These are phyloP conservation scores for Phlyctochytrium bullatum DNA, from an alignment of 192 early-diverging fungal genomes.

Conservation along the genomic window DNA sequence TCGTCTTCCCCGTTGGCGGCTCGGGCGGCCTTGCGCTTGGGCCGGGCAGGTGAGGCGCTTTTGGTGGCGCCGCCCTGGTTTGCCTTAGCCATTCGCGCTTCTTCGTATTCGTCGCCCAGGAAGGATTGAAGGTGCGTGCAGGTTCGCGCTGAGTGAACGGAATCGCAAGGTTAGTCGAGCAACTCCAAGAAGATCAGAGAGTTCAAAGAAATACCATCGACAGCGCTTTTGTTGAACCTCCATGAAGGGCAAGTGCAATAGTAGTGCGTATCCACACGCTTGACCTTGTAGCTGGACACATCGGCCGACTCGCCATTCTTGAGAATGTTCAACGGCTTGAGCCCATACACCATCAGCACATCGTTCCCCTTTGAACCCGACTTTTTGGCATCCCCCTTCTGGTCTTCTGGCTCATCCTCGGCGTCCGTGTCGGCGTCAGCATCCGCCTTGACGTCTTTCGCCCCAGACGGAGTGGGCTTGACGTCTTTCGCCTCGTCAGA, in stretches of 20 bases:
- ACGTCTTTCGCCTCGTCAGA: not conserved
- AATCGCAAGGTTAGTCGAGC: not conserved
- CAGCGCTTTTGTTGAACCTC: constrained; percentile 35
- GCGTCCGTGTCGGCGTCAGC: constrained; percentile 29
- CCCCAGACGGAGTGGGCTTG: not conserved
- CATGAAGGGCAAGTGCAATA: constrained; percentile 45
- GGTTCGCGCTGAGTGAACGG: constrained; percentile 28
- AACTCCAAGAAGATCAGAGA: not conserved
- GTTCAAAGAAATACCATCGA: constrained; percentile 37
- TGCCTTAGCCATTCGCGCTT: constrained; percentile 30
- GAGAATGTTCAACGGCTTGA: constrained; percentile 27
- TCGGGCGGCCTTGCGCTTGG: constrained; percentile 7
- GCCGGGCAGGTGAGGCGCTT: not conserved
- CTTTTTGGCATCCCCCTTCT: constrained; percentile 2
- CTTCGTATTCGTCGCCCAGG: constrained; percentile 44
- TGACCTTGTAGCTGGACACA: constrained; percentile 32
- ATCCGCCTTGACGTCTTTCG: constrained; percentile 10
- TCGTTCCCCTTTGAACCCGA: not conserved
- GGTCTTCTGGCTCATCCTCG: constrained; percentile 21
- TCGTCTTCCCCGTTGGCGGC: constrained; percentile 12
- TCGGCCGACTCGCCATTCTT: constrained; percentile 33
- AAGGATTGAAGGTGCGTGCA: constrained; percentile 46
- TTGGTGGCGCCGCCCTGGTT: constrained; percentile 18
- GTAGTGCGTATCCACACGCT: constrained; percentile 43
- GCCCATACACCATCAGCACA: constrained; percentile 28